Base-by-base conservation (phyloP, 371 early-diverging fungal genomes). In the Batkoa obscura region DNA sequence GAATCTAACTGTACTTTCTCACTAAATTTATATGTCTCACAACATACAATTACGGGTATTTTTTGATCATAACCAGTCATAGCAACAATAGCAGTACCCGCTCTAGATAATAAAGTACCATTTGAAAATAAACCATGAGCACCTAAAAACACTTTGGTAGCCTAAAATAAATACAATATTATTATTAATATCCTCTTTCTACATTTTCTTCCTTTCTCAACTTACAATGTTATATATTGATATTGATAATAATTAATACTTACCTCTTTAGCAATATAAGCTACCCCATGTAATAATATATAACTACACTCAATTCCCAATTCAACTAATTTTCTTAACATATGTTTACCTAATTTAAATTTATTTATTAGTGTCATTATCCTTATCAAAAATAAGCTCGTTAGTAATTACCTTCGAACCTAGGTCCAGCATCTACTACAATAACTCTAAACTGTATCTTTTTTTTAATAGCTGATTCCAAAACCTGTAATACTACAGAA, bases 11-110 rank as follows among this genome's bases (percentile, higher is more conserved):
- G 87, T 17, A 89, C 85, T 10, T 81, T 75, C 47, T 94, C 90
- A 53, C 83, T 81, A 62, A 96, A 96, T 72, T 98, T 98, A 73
- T 92, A 94, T 0, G 86, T 88, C 68, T 94, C 97, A 67, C 95
- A 92, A 58, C 84, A 78, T 8, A 91, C 91, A 72, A 98, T 88
- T 15, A 95, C 92, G 1, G 97, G 97, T 30, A 95, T 79, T 62
- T 86, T 81, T 57, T 75, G 78, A 46, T 86, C 82, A 58, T 83
- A 76, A 0, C 94, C 95, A 35, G 86, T 77, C 83, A 93, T 82
- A 2, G 90, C 88, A 3, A 95, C 89, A 64, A 88, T 74, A 3
- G 95, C 83, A 2, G 93, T 94, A 15, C 98, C 98, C 3, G 82
- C 82, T 38, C 96, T 81, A 8, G 92, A 83, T 64, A 94, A 79